Percentiles rank a stretch among this genome's conserved stretches.
Conservation (phyloP, 495 filamentous ascomycete species). For the Neurospora pannonica region DNA sequence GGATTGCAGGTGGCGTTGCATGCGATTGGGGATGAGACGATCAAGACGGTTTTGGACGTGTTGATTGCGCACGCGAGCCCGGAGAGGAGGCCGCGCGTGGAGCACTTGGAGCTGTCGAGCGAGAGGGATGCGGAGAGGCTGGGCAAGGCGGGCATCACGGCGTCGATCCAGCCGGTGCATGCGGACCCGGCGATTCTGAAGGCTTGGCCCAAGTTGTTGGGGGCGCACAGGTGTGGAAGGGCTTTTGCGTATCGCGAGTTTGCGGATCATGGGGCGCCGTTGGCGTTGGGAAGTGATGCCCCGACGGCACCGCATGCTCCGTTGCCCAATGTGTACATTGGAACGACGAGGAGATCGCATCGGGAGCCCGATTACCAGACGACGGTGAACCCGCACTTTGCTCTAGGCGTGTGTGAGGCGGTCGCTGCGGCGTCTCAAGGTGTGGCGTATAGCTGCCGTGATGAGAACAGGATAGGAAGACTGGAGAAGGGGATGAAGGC, state of each 20-base stretch:
- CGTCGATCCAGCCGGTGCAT: slow-evolving; percentile 56
- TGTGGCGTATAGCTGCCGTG: slow-evolving; percentile 50
- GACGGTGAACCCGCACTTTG: slow-evolving; percentile 44
- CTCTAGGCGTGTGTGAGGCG: slow-evolving; percentile 40
- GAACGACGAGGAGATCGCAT: slow-evolving; percentile 47
- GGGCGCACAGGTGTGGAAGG: slow-evolving; percentile 39
- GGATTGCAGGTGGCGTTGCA: slow-evolving; percentile 56
- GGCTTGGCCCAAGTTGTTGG: slow-evolving; percentile 49
- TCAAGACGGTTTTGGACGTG: slow-evolving; percentile 46
- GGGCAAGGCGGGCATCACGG: slow-evolving; percentile 47
- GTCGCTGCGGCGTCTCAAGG: slow-evolving; percentile 47
- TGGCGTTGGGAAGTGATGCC: slow-evolving; percentile 52
- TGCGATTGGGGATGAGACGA: slow-evolving; percentile 53
- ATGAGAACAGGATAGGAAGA: slow-evolving; percentile 40
- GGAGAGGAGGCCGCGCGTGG: slow-evolving; percentile 47
- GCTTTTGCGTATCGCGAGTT: slow-evolving; percentile 57
- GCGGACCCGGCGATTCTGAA: slow-evolving; percentile 52
- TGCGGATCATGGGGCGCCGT: slow-evolving; percentile 37
- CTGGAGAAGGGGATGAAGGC: slow-evolving; percentile 42
- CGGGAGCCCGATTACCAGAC: slow-evolving; percentile 38
- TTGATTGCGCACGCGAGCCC: slow-evolving; percentile 36
- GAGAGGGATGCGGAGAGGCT: slow-evolving; percentile 43
- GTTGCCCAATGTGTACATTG: slow-evolving; percentile 49
- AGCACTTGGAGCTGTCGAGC: slow-evolving; percentile 51
- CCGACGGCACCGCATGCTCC: slow-evolving; percentile 51